phyloP scores from a whole-genome alignment of 225 moss, liverwort and hornwort genomes.

The Pseudisothecium myosuroides region DNA sequence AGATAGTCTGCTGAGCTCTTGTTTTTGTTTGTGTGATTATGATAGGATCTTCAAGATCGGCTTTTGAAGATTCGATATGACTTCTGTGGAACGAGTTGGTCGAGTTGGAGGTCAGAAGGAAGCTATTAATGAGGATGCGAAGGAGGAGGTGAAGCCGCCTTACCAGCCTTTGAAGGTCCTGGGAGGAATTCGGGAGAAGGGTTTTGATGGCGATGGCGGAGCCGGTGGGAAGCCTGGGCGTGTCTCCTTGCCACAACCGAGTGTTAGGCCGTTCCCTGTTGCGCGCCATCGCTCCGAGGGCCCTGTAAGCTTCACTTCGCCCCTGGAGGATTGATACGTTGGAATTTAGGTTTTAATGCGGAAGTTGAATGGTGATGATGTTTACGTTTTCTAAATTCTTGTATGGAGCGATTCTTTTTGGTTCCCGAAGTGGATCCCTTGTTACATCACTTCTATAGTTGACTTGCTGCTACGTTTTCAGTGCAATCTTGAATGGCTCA shows the following conservation, averaged over 20 bases:
- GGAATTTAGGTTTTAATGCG: not conserved
- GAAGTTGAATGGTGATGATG: not conserved
- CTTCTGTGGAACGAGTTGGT: conserved; percentile 23
- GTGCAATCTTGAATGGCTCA: not conserved
- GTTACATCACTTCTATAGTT: not conserved
- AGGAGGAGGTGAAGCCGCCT: conserved; percentile 24
- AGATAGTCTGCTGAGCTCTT: not conserved
- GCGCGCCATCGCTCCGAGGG: conserved; percentile 82
- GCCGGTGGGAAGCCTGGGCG: not conserved
- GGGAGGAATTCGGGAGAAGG: conserved; percentile 76
- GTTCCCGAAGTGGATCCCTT: not conserved
- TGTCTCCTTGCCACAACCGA: conserved; percentile 43
- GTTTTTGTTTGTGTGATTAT: not conserved
- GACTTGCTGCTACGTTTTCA: not conserved
- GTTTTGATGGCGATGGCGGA: conserved; percentile 36
- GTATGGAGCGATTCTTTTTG: not conserved
- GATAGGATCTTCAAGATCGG: not conserved
- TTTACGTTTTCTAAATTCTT: not conserved
- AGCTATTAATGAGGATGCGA: not conserved
- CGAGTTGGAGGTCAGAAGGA: not conserved
- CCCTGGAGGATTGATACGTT: not conserved
- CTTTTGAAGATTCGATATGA: conserved; percentile 3
- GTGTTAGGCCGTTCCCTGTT: conserved; percentile 63
- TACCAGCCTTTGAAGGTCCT: conserved; percentile 41
- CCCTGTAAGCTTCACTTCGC: conserved; percentile 28